Conservation (phyloP, 305 asterid species). For the Solanum hybrid region DNA sequence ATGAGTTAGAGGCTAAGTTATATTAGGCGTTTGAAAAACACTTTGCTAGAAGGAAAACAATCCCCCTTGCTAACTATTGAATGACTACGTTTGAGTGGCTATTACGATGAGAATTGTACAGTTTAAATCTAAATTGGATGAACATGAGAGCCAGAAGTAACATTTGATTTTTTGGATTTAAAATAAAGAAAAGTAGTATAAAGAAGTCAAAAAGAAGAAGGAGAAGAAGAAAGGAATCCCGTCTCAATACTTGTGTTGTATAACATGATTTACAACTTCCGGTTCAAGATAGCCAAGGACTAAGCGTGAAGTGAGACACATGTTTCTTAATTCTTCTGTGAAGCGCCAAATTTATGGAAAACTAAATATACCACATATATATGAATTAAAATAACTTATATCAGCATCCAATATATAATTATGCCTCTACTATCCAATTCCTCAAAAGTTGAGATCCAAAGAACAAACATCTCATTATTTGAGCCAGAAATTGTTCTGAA, state of each 20-base stretch:
- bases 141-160: neutral
- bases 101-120: neutral
- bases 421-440: neutral
- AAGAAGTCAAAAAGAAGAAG: neutral
- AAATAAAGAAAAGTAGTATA: neutral
- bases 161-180: neutral
- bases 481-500: neutral
- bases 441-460: neutral
- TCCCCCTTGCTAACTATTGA: neutral
- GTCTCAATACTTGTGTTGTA: neutral
- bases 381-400: neutral
- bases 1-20: neutral
- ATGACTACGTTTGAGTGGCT: neutral
- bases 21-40: neutral
- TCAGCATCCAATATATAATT: neutral
- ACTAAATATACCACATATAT: neutral
- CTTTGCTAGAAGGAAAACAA: neutral
- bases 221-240: neutral
- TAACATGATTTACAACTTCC: neutral
- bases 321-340: neutral
- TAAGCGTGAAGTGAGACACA: neutral
- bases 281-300: neutral
- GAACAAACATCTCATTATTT: neutral
- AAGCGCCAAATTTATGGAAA: neutral
- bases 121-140: neutral